Evolutionary conservation across 495 filamentous ascomycete species (phyloP), one percentile per base, ranked within the genome.

Genomic region (Penicillium cataractarum): DNA sequence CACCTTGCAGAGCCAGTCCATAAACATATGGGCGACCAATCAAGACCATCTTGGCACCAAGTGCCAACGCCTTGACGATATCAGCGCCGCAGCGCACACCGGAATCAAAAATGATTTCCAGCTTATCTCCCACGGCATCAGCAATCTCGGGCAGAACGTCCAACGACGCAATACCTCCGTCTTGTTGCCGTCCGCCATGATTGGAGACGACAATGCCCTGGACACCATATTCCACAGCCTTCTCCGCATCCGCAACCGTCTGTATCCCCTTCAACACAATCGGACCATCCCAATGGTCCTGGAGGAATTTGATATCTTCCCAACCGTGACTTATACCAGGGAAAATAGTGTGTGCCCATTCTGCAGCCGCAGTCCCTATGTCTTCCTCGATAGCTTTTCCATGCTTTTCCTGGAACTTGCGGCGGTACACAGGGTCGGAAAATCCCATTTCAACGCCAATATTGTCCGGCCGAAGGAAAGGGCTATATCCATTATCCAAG

Each of bases 371-470:
- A 12, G 35, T 39, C 15, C 35, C 35, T 39, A 39, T 3, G 35
- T 39, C 35, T 3, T 39, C 35, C 15, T 39, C 81, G 8, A 78
- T 59, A 22, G 72, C 66, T 4, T 53, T 66, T 0, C 74, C 74
- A 56, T 79, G 66, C 42, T 71, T 73, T 46, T 75, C 63, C 29
- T 53, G 58, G 57, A 82, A 83, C 17, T 78, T 67, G n/a, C 62
- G 57, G n/a, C 82, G 76, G 62, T 84, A 87, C 0, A 85, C 82
- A 0, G 86, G 83, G 19, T 88, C 85, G 0, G 71, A 65, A 13
- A 87, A 78, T 1, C 83, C 85, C 2, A 86, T 60, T 52, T 82
- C 78, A 0, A 80, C 78, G 27, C 83, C 82, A 13, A 78, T 76
- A 6, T 64, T 57, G 64, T 88, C 86, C 6, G 76, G 70, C 58